Evolutionary conservation across 2,329 filamentous ascomycete genomes (phyloP).

Genomic region (Talaromyces sp.): DNA sequence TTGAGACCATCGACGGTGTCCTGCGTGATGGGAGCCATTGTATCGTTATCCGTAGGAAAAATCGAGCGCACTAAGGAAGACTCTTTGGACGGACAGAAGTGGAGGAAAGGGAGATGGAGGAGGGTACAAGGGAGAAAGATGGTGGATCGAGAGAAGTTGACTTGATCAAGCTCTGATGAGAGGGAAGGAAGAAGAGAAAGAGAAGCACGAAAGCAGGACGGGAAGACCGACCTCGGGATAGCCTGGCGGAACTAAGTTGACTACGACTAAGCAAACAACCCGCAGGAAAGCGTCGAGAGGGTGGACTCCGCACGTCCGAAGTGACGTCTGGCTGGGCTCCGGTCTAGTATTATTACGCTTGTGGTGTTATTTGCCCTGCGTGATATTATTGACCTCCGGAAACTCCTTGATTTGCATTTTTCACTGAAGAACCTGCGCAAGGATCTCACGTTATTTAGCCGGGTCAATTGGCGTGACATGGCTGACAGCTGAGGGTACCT

Average conservation of each 20-base stretch:
- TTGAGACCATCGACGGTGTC: slow-evolving; percentile 76
- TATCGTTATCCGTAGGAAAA: slow-evolving; percentile 19
- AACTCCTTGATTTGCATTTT: not conserved
- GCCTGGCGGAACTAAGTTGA: not conserved
- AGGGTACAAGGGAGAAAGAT: not conserved
- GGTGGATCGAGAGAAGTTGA: slow-evolving; percentile 7
- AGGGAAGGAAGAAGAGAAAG: slow-evolving; percentile 8
- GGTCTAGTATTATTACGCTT: no score
- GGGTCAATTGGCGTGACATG: not conserved
- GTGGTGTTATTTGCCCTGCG: not conserved
- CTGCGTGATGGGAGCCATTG: slow-evolving; percentile 85
- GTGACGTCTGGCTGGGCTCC: not conserved
- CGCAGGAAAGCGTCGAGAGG: not conserved
- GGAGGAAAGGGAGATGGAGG: not conserved
- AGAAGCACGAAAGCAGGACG: slow-evolving; percentile 5
- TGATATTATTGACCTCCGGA: not conserved
- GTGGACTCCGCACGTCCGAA: slow-evolving; percentile 1
- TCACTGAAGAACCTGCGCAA: not conserved
- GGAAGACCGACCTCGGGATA: slow-evolving; percentile 13
- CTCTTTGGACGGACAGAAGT: slow-evolving; percentile 19
- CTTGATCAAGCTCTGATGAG: slow-evolving; percentile 11
- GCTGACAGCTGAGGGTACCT: not conserved
- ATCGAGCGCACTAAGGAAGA: slow-evolving; percentile 10
- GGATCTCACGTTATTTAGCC: not conserved
- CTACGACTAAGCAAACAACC: no score